Conservation (phyloP, 306 rosid species). For the Adenanthera pavonina region DNA sequence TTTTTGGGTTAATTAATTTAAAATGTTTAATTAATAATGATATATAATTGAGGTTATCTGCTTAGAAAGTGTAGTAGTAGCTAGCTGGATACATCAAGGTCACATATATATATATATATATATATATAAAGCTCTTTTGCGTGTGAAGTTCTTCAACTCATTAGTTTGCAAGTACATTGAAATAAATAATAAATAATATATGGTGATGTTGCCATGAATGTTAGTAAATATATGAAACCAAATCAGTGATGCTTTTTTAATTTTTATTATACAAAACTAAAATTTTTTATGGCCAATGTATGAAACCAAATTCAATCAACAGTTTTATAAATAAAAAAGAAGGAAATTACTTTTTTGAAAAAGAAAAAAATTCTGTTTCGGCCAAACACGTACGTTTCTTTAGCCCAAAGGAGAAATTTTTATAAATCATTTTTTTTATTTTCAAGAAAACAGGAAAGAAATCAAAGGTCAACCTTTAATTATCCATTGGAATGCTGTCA, state of each 20-base stretch:
- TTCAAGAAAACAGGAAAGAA: background rate
- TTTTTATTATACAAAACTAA: no score
- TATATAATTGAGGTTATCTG: conserved; percentile 23
- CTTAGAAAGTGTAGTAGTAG: conserved; percentile 41
- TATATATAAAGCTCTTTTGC: conserved; percentile 16
- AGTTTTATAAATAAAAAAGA: no score
- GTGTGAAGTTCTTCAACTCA: conserved; percentile 23
- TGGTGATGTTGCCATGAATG: background rate
- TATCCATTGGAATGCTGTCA: conserved; percentile 31
- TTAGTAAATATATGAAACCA: background rate
- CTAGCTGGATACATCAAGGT: conserved; percentile 37
- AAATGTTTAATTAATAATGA: conserved; percentile 23
- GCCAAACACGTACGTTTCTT: background rate
- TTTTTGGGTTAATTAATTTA: conserved; percentile 26
- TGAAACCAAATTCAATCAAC: background rate
- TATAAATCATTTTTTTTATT: background rate
- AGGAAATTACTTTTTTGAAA: no score
- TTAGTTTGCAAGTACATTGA: conserved; percentile 23
- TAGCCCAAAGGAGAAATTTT: conserved; percentile 5
- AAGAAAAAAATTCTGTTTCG: background rate
- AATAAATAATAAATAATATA: conserved; percentile 4
- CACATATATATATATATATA: conserved; percentile 1
- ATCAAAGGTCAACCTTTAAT: conserved; percentile 33
- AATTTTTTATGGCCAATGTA: no score
- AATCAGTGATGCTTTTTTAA: no score